Percentiles rank a stretch among this genome's conserved stretches.
Evolutionary conservation across 345 rosid genomes (phyloP).

Genomic region (Populus davidiana): DNA sequence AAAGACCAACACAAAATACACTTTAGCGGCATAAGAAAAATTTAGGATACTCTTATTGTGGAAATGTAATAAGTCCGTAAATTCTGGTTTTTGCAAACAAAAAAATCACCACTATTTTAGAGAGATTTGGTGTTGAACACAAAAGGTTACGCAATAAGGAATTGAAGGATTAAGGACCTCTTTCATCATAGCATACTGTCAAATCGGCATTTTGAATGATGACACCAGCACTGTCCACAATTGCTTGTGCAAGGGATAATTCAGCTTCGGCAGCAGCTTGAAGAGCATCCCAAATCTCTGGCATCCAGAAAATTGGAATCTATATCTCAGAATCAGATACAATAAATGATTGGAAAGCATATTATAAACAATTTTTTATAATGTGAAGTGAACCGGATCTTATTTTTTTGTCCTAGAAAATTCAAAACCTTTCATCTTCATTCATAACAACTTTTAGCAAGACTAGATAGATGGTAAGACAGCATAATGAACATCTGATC

Average conservation of each 20-base stretch:
- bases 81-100: not conserved
- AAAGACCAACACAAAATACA: not conserved
- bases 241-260: slow-evolving; percentile 59
- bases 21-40: not conserved
- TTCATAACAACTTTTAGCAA: not conserved
- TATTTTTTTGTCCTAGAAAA: not conserved
- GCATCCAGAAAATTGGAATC: not conserved
- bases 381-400: not conserved
- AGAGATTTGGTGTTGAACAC: not conserved
- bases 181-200: slow-evolving; percentile 79
- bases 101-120: not conserved
- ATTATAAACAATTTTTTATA: not conserved
- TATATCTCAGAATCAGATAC: not conserved
- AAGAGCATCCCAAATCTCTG: slow-evolving; percentile 93
- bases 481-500: not conserved
- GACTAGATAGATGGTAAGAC: not conserved
- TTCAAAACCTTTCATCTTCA: not conserved
- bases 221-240: slow-evolving; percentile 76
- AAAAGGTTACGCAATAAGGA: not conserved
- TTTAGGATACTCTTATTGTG: not conserved
- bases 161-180: slow-evolving; percentile 38
- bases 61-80: not conserved
- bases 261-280: slow-evolving; percentile 74
- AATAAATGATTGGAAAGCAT: not conserved
- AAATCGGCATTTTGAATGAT: slow-evolving; percentile 68